Conservation (phyloP, 257 asterid genomes). For the Echium plantagineum region DNA sequence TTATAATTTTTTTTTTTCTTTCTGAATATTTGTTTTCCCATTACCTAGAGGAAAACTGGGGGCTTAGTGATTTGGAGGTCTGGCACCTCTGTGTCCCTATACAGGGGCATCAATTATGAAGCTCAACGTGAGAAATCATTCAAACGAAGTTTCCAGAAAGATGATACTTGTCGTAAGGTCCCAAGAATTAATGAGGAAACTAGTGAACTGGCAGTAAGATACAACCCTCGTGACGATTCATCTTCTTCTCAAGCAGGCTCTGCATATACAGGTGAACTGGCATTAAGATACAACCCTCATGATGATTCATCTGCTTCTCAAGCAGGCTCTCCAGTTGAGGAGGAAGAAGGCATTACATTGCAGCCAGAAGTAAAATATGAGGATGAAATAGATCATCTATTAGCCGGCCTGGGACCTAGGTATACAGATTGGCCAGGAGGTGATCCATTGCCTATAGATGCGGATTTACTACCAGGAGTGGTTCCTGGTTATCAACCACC, state of each 20-base stretch:
- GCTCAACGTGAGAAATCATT: slow-evolving; percentile 30
- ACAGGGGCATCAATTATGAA: slow-evolving; percentile 70
- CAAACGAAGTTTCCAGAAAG: slow-evolving; percentile 24
- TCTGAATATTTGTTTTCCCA: slow-evolving; percentile 13
- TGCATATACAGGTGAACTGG: slow-evolving; percentile 6
- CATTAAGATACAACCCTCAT: slow-evolving; percentile 15
- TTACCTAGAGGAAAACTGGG: slow-evolving; percentile 81
- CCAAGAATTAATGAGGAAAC: slow-evolving; percentile 16
- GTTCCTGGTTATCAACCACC: slow-evolving; percentile 66
- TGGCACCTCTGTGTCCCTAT: slow-evolving; percentile 75
- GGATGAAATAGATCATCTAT: slow-evolving; percentile 58
- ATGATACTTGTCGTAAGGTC: slow-evolving; percentile 27
- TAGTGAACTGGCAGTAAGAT: slow-evolving; percentile 19
- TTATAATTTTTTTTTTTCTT: slow-evolving; percentile 6
- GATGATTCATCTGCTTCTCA: slow-evolving; percentile 19
- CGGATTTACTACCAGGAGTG: slow-evolving; percentile 79
- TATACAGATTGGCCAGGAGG: slow-evolving; percentile 89
- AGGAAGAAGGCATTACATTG: slow-evolving; percentile 19
- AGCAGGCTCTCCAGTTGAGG: slow-evolving; percentile 18
- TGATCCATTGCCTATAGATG: slow-evolving; percentile 90
- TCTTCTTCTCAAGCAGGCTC: slow-evolving; percentile 16
- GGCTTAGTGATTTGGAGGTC: slow-evolving; percentile 97
- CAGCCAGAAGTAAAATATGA: slow-evolving; percentile 54
- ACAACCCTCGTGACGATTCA: slow-evolving; percentile 11
- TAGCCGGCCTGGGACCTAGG: slow-evolving; percentile 80